Conservation (phyloP, 495 filamentous ascomycete genomes). For the Aspergillus indologenus region DNA sequence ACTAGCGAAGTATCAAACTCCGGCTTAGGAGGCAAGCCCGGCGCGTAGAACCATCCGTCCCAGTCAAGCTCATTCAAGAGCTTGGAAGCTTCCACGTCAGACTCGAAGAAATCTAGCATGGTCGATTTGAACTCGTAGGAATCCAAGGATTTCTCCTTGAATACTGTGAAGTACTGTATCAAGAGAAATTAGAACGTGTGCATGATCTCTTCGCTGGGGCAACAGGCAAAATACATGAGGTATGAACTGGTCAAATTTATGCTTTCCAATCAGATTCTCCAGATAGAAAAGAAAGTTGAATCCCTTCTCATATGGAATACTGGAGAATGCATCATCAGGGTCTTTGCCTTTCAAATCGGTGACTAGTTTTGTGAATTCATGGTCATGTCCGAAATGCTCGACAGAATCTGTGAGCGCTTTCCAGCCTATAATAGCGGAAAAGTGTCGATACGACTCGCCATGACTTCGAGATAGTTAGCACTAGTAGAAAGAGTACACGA, state of each 20-base stretch:
- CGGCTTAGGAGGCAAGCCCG: conserved; percentile 86
- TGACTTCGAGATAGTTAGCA: conserved; percentile 45
- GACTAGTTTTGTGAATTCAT: conserved; percentile 90
- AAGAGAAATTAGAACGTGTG: conserved; percentile 11
- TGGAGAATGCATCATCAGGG: conserved; percentile 92
- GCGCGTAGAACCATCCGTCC: conserved; percentile 80
- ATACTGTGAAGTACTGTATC: conserved; percentile 74
- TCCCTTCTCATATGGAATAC: conserved; percentile 72
- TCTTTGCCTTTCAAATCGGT: conserved; percentile 84
- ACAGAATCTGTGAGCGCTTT: conserved; percentile 70
- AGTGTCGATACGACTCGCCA: conserved; percentile 80
- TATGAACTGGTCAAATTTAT: conserved; percentile 89
- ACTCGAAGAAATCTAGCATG: conserved; percentile 76
- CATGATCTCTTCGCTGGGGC: background rate
- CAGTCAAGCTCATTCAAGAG: conserved; percentile 73
- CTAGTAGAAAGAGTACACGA: background rate
- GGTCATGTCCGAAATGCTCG: conserved; percentile 69
- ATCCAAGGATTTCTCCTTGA: conserved; percentile 76
- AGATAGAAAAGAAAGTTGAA: conserved; percentile 80
- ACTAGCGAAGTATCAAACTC: conserved; percentile 85
- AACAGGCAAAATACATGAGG: conserved; percentile 57
- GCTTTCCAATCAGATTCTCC: conserved; percentile 78
- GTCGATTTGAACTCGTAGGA: conserved; percentile 90
- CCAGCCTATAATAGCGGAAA: conserved; percentile 78
- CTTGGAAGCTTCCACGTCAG: conserved; percentile 62